A percentile compares a stretch with the other conserved stretches of the same genome.
Evolutionary conservation across 2,329 filamentous ascomycete species (phyloP).

Genomic region (Diaporthe helianthi): DNA sequence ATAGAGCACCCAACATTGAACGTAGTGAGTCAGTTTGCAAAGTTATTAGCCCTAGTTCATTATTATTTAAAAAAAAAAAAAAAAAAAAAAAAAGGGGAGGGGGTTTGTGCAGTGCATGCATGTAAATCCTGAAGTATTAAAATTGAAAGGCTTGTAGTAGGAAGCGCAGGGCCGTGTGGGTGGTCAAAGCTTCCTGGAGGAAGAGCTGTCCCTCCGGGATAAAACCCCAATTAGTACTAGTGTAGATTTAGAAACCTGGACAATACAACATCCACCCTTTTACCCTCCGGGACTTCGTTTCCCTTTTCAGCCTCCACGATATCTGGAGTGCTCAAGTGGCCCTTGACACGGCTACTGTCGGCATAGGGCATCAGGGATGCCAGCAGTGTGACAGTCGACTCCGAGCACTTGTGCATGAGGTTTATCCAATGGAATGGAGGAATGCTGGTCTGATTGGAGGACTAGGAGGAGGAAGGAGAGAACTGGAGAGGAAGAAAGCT

Average conservation of each 20-base stretch:
- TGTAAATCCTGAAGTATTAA: neutral
- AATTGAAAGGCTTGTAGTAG: neutral
- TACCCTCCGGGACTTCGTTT: too few species aligned
- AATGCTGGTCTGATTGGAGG: neutral
- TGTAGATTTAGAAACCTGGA: too few species aligned
- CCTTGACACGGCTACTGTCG: conserved; percentile 10
- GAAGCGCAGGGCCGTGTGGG: too few species aligned
- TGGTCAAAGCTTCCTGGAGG: neutral
- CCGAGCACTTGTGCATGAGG: conserved; percentile 4
- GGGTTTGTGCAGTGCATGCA: neutral
- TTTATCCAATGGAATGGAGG: conserved; percentile 24
- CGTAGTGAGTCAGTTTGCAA: neutral
- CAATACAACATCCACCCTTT: too few species aligned
- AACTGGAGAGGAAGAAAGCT: neutral
- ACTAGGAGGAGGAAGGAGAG: neutral
- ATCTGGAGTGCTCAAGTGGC: too few species aligned
- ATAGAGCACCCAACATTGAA: neutral
- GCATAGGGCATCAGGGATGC: neutral
- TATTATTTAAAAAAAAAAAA: neutral
- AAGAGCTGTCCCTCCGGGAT: neutral
- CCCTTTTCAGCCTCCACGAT: too few species aligned
- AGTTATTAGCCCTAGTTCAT: neutral
- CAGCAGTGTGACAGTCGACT: neutral
- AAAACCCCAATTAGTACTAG: neutral
- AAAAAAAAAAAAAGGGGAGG: too few species aligned